Base-by-base conservation (phyloP, 2,329 filamentous ascomycete species). In the Xylariales sp. region DNA sequence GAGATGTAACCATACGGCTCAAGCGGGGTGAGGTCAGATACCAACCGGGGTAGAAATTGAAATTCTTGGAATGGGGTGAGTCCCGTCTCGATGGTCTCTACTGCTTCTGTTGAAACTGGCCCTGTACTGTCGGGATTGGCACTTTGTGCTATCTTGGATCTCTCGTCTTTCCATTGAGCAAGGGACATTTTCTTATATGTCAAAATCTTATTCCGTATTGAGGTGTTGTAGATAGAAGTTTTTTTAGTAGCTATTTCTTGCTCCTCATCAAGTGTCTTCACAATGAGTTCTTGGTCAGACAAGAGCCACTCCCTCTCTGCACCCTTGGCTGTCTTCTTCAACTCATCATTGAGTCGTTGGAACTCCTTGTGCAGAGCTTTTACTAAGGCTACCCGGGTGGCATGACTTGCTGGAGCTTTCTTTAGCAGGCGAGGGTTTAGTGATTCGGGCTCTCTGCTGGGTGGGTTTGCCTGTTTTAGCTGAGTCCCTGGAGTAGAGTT, bases 131-230 rank as follows among this genome's bases (percentile, higher is more conserved):
- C 75, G 67, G 81, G 74, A 6, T 69, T 64, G 16, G 72, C 78
- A 58, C 80, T 79, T 62, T 79, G 77, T 16, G 67, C 58, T 23
- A 66, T 69, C 43, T 70, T 67, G 49, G 78, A 68, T 54, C 87
- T 83, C 70, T 91, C 89, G 36, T 88, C 85, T 67, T 87, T 87
- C 93, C 94, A 98, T 54, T 92, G 86, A 3, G 86, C 83, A 3
- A 88, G 76, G 0, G 83, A 84, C 91, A 97, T 94, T 69, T 91
- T 91, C 75, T 91, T 93, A 76, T 94, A 89, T 50, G 85, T 85
- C 73, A 91, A 86, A 66, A 98, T 91, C 41, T 89, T 89, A 71
- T 93, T 92, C 76, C 94, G 97, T 78, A 98, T 89, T 32, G 94
- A 83, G 74, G 97, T 97, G 7, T 86, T 83, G 75, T 99, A 99